Evolutionary conservation across 176 grass and related monocot species (phyloP), one percentile per base, ranked within the genome.

Genomic region (Oryza officinalis): DNA sequence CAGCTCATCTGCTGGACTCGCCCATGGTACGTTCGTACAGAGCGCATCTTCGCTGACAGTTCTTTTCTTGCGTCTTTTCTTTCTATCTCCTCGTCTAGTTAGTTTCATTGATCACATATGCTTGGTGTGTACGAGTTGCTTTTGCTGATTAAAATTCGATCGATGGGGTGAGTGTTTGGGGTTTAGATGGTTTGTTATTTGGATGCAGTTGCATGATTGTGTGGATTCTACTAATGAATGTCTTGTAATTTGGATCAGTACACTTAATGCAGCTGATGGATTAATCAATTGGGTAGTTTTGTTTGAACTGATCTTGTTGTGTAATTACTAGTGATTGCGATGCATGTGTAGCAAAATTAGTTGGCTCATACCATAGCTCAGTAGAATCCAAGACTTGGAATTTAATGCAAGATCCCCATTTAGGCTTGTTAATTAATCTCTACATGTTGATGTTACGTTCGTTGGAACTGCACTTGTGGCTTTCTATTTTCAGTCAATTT

Each of bases 11-110:
- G 52, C 76, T 71, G 65, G 61, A 54, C 57, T 77, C 88, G 59
- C 83, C 85, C 85, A 76, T 75, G 83, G 83, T 89, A 90, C 57
- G 83, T 89, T 22, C 70, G 35, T 26, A 5, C 13, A 28, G 45
- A 50, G 9, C 47, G 47, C 30, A 67, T 27, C 71, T 87, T 77
- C 76, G 22, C 76, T 27, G 18, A 17, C 65, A 64, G 47, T 75
- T 40, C 47, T 22, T 75, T 61, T 8, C 27, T 27, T 27, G 35
- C 41, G 12, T 8, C 69, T 72, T 27, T 63, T 61, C 38, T 22
- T 85, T 79, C 64, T 57, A 41, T 47, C 59, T 74, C 30, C 25
- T 63, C 25, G 11, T 13, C 9, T 18, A 31, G 9, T 31, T 46
- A 35, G 64, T 22, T 65, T 9, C 30, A 31, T 2, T 10, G 52